Evolutionary conservation across 257 asterid species (phyloP), one percentile per base, ranked within the genome.

Genomic region (Galeopsis tetrahit): DNA sequence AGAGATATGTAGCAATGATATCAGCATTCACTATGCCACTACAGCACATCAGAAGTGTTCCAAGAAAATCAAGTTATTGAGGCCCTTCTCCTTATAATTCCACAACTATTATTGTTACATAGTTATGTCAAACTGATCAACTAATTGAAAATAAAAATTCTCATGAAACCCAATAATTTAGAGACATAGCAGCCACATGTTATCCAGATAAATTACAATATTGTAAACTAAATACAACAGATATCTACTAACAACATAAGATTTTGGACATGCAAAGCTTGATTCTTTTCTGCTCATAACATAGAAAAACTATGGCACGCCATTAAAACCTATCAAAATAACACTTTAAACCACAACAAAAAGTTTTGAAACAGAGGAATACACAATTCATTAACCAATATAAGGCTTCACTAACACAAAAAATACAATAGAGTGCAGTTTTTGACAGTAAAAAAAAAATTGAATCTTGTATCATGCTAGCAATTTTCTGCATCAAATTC

Each of bases 401-500:
- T 49, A 21, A 15, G 62, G 44, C 21, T 42, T 13, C 10, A 52
- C 70, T 32, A 65, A 65, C 10, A 5, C 7, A 5, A 15, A 21
- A 21, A 28, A 6, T 4, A 15, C 56, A 14, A 51, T 2, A 74
- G 21, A 32, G 4, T 59, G n/a, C 66, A 52, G 15, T 34, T 34
- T 33, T 2, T 15, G 6, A n/a, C 36, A 14, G 0, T 3, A 46
- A 15, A 6, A 55, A 63, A 57, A 44, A 36, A 33, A 4, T 40
- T 21, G 4, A 35, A 60, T 60, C 8, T 4, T 5, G n/a, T 7
- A 15, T 33, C 39, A 11, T 1, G 17, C 4, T 38, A 6, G 35
- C 57, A 63, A 68, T 57, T 68, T 21, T 40, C 69, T 13, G 51
- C 63, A 49, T 11, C 35, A 64, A 73, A 53, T 53, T 10, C 68